Percentiles rank a stretch among this genome's conserved stretches.
Conservation (phyloP, 139 green algal species). For the Micractinium conductrix region DNA sequence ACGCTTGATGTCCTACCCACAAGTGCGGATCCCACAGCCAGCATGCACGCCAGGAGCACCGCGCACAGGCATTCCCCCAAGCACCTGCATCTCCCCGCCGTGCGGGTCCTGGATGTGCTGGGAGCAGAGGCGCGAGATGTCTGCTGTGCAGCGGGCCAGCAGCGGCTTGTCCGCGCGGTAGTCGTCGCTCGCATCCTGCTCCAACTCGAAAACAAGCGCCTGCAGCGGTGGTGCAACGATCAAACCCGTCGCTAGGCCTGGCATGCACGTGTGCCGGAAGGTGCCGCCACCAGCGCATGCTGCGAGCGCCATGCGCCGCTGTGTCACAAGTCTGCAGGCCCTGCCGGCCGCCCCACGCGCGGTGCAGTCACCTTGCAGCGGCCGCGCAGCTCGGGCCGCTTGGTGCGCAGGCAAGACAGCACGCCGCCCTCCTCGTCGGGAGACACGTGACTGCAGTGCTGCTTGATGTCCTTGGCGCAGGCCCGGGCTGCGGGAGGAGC, state of each 20-base stretch:
- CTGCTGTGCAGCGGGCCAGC: neutral
- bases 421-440: constrained; percentile 11
- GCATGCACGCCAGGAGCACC: too few species aligned
- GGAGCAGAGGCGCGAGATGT: constrained; percentile 2
- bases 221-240: too few species aligned
- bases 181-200: constrained; percentile 5
- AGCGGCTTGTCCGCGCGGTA: neutral
- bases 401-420: constrained; percentile 17
- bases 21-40: too few species aligned
- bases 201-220: neutral
- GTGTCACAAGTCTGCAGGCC: too few species aligned
- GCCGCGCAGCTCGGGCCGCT: neutral
- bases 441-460: neutral
- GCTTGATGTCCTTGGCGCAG: neutral
- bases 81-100: constrained; percentile 7
- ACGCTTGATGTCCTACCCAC: too few species aligned
- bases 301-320: too few species aligned
- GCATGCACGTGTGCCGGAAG: too few species aligned
- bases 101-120: neutral
- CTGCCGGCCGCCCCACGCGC: too few species aligned
- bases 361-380: constrained; percentile 23
- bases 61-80: too few species aligned
- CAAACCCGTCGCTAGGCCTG: too few species aligned
- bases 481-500: neutral
- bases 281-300: too few species aligned